Evolutionary conservation across 2,329 filamentous ascomycete species (phyloP), one percentile per base, ranked within the genome.

Genomic region (Fusarium continuum): DNA sequence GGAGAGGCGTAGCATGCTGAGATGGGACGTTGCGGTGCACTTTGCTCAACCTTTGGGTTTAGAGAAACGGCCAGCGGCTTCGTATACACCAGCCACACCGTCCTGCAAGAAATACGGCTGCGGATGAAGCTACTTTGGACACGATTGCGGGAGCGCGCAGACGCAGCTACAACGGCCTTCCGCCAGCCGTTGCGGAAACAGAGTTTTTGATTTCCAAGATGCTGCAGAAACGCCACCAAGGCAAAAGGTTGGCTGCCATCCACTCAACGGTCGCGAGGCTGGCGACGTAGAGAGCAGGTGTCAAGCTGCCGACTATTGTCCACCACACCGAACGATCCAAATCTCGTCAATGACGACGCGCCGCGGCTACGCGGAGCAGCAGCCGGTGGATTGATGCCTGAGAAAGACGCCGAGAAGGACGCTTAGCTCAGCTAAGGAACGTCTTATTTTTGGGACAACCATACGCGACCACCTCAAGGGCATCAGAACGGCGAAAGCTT

Each of bases 361-460:
- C 64, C 50, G 46, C 53, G 51, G 50, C 49, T 57, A 36, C 45
- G 53, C 53, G 64, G 58, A 56, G 52, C 53, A 55, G 47, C 34
- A 61, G 43, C 64, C 56, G 50, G 58, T 62, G 53, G 57, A 54
- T n/a, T 60, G 51, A 64, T 64, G 54, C 63, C 45, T 58, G 54
- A 67, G 52, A 52, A 59, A 59, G 55, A 45, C 57, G 61, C 49
- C 49, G 52, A 64, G 38, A 48, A 55, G 13, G 57, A 65, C 67
- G 68, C 67, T 67, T 70, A 56, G 68, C 68, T 69, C 55, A 70
- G 68, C 63, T 64, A 59, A 70, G 67, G 48, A 70, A 60, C 59
- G 44, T 55, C 50, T 41, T 57, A 46, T 53, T 65, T 40, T 47
- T 36, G 35, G 51, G 23, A 28, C 54, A 47, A 56, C 46, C 54